Percentiles rank a stretch among this genome's conserved stretches.
These are phyloP conservation scores for Colletotrichum horii DNA, from an alignment of 2,329 filamentous ascomycete species.

Conservation along the genomic window DNA sequence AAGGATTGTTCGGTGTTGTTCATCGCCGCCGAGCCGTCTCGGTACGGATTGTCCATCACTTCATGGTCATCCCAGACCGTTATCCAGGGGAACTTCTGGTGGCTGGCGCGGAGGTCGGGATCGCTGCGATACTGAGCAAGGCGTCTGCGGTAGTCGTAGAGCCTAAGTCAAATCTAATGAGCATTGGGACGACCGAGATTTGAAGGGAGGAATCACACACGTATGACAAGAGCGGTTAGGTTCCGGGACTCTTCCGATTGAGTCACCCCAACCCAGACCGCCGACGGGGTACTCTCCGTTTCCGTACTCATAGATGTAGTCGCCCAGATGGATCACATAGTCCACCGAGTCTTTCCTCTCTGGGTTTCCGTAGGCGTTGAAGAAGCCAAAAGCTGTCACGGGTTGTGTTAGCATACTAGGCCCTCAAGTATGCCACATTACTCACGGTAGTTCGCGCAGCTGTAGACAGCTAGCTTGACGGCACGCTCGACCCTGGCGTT, in stretches of 20 bases:
- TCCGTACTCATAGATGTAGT: slow-evolving; percentile 67
- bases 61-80: slow-evolving; percentile 51
- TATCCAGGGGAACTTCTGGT: slow-evolving; percentile 49
- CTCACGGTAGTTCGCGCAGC: slow-evolving; percentile 71
- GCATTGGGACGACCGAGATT: rapidly evolving
- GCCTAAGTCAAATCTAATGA: slow-evolving; percentile 21
- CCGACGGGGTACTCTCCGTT: slow-evolving; percentile 42
- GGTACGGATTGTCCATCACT: slow-evolving; percentile 69
- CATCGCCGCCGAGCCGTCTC: slow-evolving; percentile 63
- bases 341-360: slow-evolving; percentile 65
- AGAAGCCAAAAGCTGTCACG: slow-evolving; percentile 47
- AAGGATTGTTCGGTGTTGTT: slow-evolving; percentile 74
- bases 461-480: slow-evolving; percentile 71
- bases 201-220: slow-evolving; percentile 31
- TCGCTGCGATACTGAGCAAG: slow-evolving; percentile 45
- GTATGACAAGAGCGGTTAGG: slow-evolving; percentile 56
- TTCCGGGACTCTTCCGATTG: slow-evolving; percentile 55
- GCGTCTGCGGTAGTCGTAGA: slow-evolving; percentile 49
- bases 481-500: slow-evolving; percentile 57
- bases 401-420: rapidly evolving
- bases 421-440: not conserved
- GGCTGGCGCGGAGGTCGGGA: slow-evolving; percentile 45
- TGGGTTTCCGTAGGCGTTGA: slow-evolving; percentile 65
- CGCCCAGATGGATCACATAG: slow-evolving; percentile 67
- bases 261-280: slow-evolving; percentile 51